phyloP scores from a whole-genome alignment of 2,329 filamentous ascomycete species.

The Plenodomus lindquistii region DNA sequence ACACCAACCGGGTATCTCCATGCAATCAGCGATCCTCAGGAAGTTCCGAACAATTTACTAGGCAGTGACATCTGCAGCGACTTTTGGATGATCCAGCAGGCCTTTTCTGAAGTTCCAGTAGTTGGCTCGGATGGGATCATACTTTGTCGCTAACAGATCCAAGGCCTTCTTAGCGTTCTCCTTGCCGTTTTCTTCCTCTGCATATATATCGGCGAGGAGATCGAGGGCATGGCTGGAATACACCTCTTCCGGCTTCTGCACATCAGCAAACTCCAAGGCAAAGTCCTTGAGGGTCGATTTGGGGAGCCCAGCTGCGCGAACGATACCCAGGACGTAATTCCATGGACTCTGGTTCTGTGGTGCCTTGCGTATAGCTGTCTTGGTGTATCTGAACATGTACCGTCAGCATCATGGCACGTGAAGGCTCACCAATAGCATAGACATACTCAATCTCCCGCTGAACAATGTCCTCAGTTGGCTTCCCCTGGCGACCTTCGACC shows the following conservation, averaged over 20 bases:
- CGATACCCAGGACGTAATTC: constrained; percentile 83
- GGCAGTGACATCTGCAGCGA: constrained; percentile 21
- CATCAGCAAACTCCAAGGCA: constrained; percentile 57
- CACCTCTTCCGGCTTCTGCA: constrained; percentile 56
- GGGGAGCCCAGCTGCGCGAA: constrained; percentile 65
- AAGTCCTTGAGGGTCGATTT: constrained; percentile 57
- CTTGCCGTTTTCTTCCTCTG: constrained; percentile 55
- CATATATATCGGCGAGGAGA: constrained; percentile 70
- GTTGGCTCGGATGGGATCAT: constrained; percentile 86
- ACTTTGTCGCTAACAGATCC: constrained; percentile 76
- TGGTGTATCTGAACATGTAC: constrained; percentile 53
- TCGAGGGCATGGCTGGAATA: constrained; percentile 69
- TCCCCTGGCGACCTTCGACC: constrained; percentile 62
- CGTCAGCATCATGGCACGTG: not conserved
- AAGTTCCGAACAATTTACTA: constrained; percentile 1
- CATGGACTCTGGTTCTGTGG: constrained; percentile 94
- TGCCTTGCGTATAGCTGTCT: constrained; percentile 73
- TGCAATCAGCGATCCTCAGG: constrained; percentile 7
- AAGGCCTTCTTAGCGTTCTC: constrained; percentile 71
- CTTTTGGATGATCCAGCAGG: constrained; percentile 30
- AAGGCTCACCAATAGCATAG: not conserved
- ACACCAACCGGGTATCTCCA: constrained; percentile 30
- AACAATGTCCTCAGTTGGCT: constrained; percentile 58
- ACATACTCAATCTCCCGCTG: constrained; percentile 73
- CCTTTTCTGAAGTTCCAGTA: constrained; percentile 84